Evolutionary conservation across 371 early-diverging fungal genomes (phyloP).

Genomic region (Rhizopus arrhizus): DNA sequence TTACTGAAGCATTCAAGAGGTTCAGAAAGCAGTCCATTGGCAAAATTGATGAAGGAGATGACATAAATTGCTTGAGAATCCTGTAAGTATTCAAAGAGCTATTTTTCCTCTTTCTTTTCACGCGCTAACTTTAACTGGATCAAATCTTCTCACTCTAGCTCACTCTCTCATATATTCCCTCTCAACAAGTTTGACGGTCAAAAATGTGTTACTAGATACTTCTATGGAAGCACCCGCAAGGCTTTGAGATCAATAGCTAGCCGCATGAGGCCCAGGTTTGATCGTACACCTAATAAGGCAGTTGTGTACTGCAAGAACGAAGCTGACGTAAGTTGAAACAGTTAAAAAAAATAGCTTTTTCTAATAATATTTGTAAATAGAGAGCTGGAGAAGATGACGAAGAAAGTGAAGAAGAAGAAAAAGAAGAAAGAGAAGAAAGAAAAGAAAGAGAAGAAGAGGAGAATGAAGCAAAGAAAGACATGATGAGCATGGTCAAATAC

Average conservation of each 20-base stretch:
- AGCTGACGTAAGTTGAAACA: constrained; percentile 3
- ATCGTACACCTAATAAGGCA: neutral
- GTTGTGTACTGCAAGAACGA: constrained; percentile 5
- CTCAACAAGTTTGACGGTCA: neutral
- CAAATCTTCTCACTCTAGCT: constrained; percentile 6
- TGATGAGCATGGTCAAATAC: neutral
- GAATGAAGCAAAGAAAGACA: neutral
- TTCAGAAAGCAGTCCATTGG: neutral
- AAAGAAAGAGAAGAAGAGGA: neutral
- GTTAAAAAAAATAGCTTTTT: neutral
- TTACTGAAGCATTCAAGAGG: neutral
- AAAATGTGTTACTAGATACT: neutral
- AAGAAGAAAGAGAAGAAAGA: too few relatives aligned
- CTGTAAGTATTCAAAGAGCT: constrained; percentile 37
- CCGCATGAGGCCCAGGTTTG: neutral
- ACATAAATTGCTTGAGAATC: constrained; percentile 4
- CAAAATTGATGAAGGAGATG: neutral
- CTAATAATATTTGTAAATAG: constrained; percentile 3
- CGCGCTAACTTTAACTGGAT: constrained; percentile 3
- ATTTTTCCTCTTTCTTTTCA: constrained; percentile 11
- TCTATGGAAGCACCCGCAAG: neutral
- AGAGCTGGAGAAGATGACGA: neutral
- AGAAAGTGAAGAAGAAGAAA: neutral
- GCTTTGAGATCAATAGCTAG: neutral
- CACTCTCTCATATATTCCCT: neutral